Base-by-base conservation (phyloP, 2,329 filamentous ascomycete genomes). In the Colletotrichum sp. region DNA sequence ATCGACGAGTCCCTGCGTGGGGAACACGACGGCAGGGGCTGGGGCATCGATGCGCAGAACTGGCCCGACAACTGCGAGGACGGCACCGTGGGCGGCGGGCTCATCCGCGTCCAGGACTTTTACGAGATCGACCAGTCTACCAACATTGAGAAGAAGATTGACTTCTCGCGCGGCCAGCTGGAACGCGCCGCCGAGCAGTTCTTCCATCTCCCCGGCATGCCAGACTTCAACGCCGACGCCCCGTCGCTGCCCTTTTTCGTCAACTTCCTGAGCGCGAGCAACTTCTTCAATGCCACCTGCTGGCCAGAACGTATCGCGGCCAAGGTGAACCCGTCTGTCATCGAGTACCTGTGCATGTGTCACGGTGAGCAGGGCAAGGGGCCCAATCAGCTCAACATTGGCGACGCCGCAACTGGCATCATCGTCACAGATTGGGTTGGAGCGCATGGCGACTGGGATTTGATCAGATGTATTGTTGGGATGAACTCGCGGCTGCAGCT, bases 381-480 rank as follows among this genome's bases (percentile, higher is more conserved):
- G 0, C 87, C 88, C 8, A 84, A 84, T 15, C 84, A 87, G 77
- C 83, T 90, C 67, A 86, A 88, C 62, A 87, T 93, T 39, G 93
- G 94, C 2, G 93, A 95, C 81, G 96, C 94, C 32, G 90, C 92
- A 8, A 98, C 96, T 2, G 97, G 97, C 6, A 92, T 99, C 75
- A 93, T 99, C 61, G 94, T 99, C 30, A 97, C 94, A 77, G 97
- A 99, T 85, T 98, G 95, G 95, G 96, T 98, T 67, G 97, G 97
- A 4, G 88, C 93, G 77, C 90, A 93, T 77, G 96, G 93, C 1
- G 94, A 99, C 85, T 99, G 96, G 96, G 96, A 98, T 86, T 85
- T 99, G 71, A 92, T 98, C 44, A 91, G 93, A 78, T 95, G 95
- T 84, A 93, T 98, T 80, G 93, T 99, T 8, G 96, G 95, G 8